phyloP scores from a whole-genome alignment of 129 eudicot species.

The Gnaphalium uliginosum region DNA sequence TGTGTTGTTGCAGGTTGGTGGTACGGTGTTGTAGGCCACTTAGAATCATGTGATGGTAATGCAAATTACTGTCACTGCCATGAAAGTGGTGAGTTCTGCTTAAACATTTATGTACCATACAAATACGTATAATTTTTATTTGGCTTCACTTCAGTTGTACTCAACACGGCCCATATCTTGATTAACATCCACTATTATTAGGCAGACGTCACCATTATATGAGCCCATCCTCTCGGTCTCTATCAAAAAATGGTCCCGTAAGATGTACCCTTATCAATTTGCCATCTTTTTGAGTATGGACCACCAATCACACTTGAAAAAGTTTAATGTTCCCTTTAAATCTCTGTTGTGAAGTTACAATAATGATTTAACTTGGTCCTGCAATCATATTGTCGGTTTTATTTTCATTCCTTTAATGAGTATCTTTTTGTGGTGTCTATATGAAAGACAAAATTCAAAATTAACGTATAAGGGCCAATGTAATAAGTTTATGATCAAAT shows the following conservation, averaged over 20 bases:
- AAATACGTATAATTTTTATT: slow-evolving; percentile 2
- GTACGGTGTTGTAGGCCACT: slow-evolving; percentile 96
- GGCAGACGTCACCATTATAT: slow-evolving; percentile 24
- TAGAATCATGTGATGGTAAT: slow-evolving; percentile 87
- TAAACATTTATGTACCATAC: slow-evolving; percentile 8
- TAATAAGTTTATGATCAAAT: not conserved
- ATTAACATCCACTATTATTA: slow-evolving; percentile 29
- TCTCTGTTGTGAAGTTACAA: slow-evolving; percentile 37
- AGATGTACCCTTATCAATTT: slow-evolving; percentile 36
- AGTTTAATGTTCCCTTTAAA: slow-evolving; percentile 34
- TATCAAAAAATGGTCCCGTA: slow-evolving; percentile 49
- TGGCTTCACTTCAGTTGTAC: slow-evolving; percentile 4
- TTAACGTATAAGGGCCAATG: not conserved
- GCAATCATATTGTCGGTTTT: slow-evolving; percentile 24
- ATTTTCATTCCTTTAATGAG: not conserved
- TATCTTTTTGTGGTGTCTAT: slow-evolving; percentile 17
- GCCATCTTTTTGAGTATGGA: slow-evolving; percentile 40
- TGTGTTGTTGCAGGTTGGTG: slow-evolving; percentile 80
- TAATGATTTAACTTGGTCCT: slow-evolving; percentile 24
- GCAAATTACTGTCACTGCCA: slow-evolving; percentile 71
- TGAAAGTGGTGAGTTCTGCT: slow-evolving; percentile 63
- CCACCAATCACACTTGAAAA: slow-evolving; percentile 43
- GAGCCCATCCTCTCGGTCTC: not conserved
- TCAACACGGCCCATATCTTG: slow-evolving; percentile 28
- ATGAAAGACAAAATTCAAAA: not conserved